Evolutionary conservation across 192 early-diverging fungal genomes (phyloP).

Genomic region (Dimargaris verticillata): DNA sequence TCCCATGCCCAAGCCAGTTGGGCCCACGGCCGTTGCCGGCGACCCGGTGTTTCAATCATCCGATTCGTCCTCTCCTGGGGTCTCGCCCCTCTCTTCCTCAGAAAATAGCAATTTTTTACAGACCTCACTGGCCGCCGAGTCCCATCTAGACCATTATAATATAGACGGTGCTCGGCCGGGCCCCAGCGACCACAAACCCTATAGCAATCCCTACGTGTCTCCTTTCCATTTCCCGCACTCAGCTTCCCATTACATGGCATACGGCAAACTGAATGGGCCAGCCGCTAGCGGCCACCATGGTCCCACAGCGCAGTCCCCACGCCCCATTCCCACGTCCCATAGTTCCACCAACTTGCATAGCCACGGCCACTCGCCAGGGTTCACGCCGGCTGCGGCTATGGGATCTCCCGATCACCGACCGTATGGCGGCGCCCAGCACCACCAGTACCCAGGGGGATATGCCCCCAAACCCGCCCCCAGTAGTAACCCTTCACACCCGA

Average conservation of each 20-base stretch:
- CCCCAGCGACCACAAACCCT: neutral
- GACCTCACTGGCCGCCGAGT: neutral
- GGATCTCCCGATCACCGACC: neutral
- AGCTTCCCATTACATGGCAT: neutral
- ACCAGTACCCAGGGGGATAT: neutral
- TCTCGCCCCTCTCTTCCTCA: neutral
- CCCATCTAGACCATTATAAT: neutral
- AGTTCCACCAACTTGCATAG: neutral
- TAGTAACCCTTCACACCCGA: neutral
- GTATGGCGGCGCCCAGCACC: neutral
- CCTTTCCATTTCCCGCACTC: neutral
- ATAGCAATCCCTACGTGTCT: neutral
- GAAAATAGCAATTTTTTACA: neutral
- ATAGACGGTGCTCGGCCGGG: neutral
- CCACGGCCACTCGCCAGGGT: neutral
- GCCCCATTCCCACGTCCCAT: neutral
- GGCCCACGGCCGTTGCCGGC: neutral
- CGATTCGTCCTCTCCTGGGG: neutral
- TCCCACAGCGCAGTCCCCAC: too few relatives aligned
- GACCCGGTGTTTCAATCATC: constrained; percentile 1
- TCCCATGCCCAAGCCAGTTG: neutral
- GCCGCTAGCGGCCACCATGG: too few relatives aligned
- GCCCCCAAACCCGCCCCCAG: neutral
- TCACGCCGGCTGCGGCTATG: neutral
- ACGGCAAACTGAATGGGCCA: too few relatives aligned